Evolutionary conservation across 768 basidiomycete genomes (phyloP).

Genomic region (Tubosaeta sp.): DNA sequence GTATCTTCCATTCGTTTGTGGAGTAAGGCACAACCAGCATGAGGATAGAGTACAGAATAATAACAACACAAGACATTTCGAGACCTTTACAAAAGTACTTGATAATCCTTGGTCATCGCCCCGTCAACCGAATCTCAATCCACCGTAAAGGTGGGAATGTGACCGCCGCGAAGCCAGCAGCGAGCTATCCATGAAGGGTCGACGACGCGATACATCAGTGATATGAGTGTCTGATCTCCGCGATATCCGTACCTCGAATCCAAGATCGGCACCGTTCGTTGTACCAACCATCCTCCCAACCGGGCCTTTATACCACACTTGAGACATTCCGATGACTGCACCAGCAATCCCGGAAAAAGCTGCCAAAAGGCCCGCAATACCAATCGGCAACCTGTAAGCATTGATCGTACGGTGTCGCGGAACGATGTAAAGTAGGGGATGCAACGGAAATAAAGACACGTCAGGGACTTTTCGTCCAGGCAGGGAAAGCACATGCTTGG

Average conservation of each 20-base stretch:
- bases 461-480: background rate
- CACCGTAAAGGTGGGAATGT: conserved; percentile 44
- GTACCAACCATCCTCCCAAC: conserved; percentile 40
- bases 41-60: too few relatives aligned
- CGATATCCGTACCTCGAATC: conserved; percentile 56
- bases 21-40: too few relatives aligned
- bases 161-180: conserved; percentile 43
- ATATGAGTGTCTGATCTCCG: too few relatives aligned
- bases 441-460: background rate
- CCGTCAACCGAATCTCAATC: conserved; percentile 44
- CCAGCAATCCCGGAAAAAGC: conserved; percentile 44
- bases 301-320: conserved; percentile 51
- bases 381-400: conserved; percentile 40
- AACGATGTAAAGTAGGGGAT: too few relatives aligned
- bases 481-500: conserved; percentile 23
- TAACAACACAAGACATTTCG: too few relatives aligned
- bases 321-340: conserved; percentile 51
- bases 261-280: conserved; percentile 45
- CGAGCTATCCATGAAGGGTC: conserved; percentile 28
- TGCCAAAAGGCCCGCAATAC: conserved; percentile 45
- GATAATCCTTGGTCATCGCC: conserved; percentile 26
- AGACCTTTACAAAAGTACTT: too few relatives aligned
- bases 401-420: too few relatives aligned
- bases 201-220: conserved; percentile 13
- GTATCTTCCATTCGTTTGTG: too few relatives aligned